Evolutionary conservation across 441 rosid genomes (phyloP), one percentile per base, ranked within the genome.

Genomic region (Arabidopsis lyrata): DNA sequence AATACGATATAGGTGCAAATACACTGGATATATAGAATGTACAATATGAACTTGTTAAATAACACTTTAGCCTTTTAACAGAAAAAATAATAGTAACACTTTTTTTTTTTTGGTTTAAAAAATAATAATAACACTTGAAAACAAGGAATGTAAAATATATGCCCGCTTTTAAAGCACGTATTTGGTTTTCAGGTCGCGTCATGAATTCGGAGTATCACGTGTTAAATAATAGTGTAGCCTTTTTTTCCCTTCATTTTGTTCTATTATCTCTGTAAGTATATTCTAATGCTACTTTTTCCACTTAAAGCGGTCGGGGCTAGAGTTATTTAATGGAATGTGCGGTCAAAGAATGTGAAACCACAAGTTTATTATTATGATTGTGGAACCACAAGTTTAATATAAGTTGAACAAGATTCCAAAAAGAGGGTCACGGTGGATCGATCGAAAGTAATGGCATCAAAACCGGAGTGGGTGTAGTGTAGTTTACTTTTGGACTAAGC

Each of bases 141-240:
- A 27, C 31, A 27, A 27, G 4, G 31, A 27, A 32, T 42, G 48
- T 32, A 34, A 36, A n/a, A 45, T 6, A 15, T 3, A 56, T 66
- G 72, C 36, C 72, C 18, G 45, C 54, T 48, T 58, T 74, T 31
- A 59, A 38, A 49, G 53, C 60, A 66, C 62, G 72, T 50, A 49
- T 27, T 24, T 65, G 38, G 29, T 66, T 54, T 57, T 31, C 54
- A 16, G 35, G 54, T 31, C 36, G 56, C 47, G 54, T 66, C 47
- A 66, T 6, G 47, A 41, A 66, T 39, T 66, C 67, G 78, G 61
- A 58, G 61, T 39, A 48, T 66, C 77, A 74, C 78, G 78, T 58
- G 72, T 74, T 57, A 24, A 14, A 39, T 42, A 31, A 56, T 55
- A 8, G 31, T 22, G 20, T 18, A 49, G 42, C 11, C 36, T 16